Conservation (phyloP, 1,284 basidiomycete species). For the Boletus mariae region DNA sequence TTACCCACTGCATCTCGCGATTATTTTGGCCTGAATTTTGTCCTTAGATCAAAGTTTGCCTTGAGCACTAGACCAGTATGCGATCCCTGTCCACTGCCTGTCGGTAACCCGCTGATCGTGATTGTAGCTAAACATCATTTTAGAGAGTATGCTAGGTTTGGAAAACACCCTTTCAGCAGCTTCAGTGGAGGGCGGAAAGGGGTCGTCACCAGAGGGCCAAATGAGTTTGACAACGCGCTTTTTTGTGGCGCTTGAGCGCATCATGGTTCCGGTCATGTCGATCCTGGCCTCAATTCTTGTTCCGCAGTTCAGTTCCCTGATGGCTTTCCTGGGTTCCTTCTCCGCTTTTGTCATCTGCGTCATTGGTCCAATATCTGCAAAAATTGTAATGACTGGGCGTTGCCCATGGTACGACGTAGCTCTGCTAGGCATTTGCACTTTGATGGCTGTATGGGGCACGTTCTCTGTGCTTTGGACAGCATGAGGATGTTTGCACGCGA, state of each 20-base stretch:
- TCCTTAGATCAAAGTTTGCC: slow-evolving; percentile 78
- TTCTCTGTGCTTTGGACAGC: slow-evolving; percentile 55
- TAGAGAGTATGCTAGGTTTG: slow-evolving; percentile 73
- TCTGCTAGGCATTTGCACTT: slow-evolving; percentile 52
- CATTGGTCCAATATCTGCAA: slow-evolving; percentile 72
- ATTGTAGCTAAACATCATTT: slow-evolving; percentile 69
- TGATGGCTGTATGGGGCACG: slow-evolving; percentile 81
- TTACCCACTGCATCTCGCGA: neutral
- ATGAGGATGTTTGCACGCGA: slow-evolving; percentile 11
- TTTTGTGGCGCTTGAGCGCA: slow-evolving; percentile 55
- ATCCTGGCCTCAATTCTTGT: slow-evolving; percentile 74
- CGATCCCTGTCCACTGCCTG: slow-evolving; percentile 9
- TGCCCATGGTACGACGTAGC: slow-evolving; percentile 50
- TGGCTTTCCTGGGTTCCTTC: slow-evolving; percentile 89
- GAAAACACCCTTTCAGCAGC: slow-evolving; percentile 42
- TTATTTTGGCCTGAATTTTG: slow-evolving; percentile 7
- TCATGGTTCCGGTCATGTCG: slow-evolving; percentile 55
- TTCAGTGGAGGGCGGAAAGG: slow-evolving; percentile 36
- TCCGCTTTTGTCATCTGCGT: slow-evolving; percentile 82
- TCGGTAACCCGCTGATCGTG: slow-evolving; percentile 4
- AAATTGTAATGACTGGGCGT: slow-evolving; percentile 52
- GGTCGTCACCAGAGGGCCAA: slow-evolving; percentile 12
- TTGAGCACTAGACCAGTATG: slow-evolving; percentile 79
- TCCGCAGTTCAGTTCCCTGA: slow-evolving; percentile 84
- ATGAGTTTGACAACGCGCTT: slow-evolving; percentile 37